Conservation (phyloP, 1,284 basidiomycete species). For the Cystobasidiaceae sp. region DNA sequence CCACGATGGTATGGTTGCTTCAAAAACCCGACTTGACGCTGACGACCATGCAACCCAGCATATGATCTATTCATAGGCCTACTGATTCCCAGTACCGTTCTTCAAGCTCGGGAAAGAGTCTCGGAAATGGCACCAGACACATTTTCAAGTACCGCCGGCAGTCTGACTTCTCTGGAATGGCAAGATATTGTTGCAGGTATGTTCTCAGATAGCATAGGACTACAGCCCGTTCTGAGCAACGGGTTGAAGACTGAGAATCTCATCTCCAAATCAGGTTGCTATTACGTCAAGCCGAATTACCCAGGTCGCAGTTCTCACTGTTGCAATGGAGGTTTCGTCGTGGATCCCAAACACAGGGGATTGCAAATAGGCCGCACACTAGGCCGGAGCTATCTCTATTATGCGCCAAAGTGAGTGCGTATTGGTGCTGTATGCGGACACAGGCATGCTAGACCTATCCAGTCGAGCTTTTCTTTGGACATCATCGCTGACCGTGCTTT, state of each 20-base stretch:
- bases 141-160: conserved; percentile 39
- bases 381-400: conserved; percentile 73
- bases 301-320: conserved; percentile 53
- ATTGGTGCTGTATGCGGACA: not conserved
- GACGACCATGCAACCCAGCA: not conserved
- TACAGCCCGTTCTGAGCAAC: not conserved
- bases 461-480: too few species aligned
- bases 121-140: conserved; percentile 36
- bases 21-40: not conserved
- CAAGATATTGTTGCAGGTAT: conserved; percentile 9
- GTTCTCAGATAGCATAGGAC: not conserved
- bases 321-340: conserved; percentile 85
- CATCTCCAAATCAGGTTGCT: conserved; percentile 61
- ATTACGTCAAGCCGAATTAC: conserved; percentile 79
- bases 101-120: not conserved
- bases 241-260: conserved; percentile 42
- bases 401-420: conserved; percentile 58
- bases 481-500: too few species aligned
- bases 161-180: conserved; percentile 38
- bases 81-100: conserved; percentile 41
- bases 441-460: too few species aligned
- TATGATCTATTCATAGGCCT: conserved; percentile 68
- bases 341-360: conserved; percentile 58
- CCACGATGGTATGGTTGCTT: too few species aligned
- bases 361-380: conserved; percentile 67